Evolutionary conservation across 2,329 filamentous ascomycete species (phyloP), one percentile per base, ranked within the genome.

Genomic region (Aspergillus ruber): DNA sequence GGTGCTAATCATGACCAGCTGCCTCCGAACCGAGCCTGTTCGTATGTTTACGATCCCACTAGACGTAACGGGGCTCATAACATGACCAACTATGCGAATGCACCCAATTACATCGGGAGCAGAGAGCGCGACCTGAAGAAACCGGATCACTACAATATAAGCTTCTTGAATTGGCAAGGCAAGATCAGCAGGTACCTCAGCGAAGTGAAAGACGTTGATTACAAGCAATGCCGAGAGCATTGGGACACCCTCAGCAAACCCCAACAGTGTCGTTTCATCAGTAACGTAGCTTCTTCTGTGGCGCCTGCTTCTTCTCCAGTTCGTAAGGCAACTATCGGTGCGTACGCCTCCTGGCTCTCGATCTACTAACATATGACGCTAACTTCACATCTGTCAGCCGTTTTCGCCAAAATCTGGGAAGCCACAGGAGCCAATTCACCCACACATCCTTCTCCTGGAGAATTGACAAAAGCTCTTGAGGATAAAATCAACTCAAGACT

Each of bases 1-100:
- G 53, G 53, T 12, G 48, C 46, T 23, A 55, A 53, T 32, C 33
- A 49, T 33, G 36, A 50, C 21, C 52, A 55, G 45, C 45, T 55
- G 2, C 52, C 52, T 3, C 15, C 45, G 3, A 54, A 54, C 35
- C 43, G 42, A 21, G 35, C 35, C 5, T 38, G 35, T 10, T 38
- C 35, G n/a, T 38, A 38, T 38, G 35, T 38, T 18, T 38, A 38
- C 35, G 35, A 38, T 17, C 35, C 35, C 35, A 38, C 35, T 18
- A 38, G 35, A 10, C 35, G 35, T 15, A 38, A 38, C 5, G 35
- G 35, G 3, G 35, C 12, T 15, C 17, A 38, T 18, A 38, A 10
- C 5, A 5, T 38, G 35, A 38, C 35, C 35, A 17, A 38, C 35
- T 38, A 38, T 17, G 35, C 12, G n/a, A 4, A 38, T 15, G 13